phyloP scores from a whole-genome alignment of 129 eudicot genomes.

The Pulicaria dysenterica region DNA sequence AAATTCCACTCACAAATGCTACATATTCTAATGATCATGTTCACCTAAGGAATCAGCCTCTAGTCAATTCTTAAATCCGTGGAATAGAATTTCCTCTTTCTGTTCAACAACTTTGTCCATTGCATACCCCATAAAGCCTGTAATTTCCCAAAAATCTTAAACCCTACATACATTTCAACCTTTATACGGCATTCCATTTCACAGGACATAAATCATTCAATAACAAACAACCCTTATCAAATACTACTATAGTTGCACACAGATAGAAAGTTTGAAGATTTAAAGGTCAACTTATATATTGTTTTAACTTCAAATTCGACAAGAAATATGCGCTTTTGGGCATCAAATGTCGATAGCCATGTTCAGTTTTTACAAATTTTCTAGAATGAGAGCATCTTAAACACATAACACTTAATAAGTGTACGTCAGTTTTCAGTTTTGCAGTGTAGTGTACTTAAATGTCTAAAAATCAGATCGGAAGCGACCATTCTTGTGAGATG shows the following conservation, averaged over 20 bases:
- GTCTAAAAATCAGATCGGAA: constrained; percentile 28
- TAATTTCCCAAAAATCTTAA: constrained; percentile 2
- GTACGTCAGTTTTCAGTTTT: background rate
- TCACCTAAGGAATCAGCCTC: constrained; percentile 1
- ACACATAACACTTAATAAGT: background rate
- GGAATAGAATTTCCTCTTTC: background rate
- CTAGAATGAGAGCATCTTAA: background rate
- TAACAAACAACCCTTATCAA: background rate
- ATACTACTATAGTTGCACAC: background rate
- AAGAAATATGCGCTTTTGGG: background rate
- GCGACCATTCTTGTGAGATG: constrained; percentile 6
- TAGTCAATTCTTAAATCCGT: constrained; percentile 5
- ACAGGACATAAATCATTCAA: background rate
- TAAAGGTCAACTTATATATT: constrained; percentile 16
- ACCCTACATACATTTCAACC: background rate
- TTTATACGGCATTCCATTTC: constrained; percentile 4
- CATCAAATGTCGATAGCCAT: too few species aligned
- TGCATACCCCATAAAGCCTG: background rate
- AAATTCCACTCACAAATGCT: background rate
- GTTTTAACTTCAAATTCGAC: constrained; percentile 19
- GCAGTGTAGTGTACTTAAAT: background rate
- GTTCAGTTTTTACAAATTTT: background rate
- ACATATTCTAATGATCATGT: background rate
- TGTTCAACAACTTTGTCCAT: background rate
- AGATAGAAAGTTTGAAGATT: constrained; percentile 18